phyloP scores from a whole-genome alignment of 768 basidiomycete species.

The Xerocomus brunneocitrinus region DNA sequence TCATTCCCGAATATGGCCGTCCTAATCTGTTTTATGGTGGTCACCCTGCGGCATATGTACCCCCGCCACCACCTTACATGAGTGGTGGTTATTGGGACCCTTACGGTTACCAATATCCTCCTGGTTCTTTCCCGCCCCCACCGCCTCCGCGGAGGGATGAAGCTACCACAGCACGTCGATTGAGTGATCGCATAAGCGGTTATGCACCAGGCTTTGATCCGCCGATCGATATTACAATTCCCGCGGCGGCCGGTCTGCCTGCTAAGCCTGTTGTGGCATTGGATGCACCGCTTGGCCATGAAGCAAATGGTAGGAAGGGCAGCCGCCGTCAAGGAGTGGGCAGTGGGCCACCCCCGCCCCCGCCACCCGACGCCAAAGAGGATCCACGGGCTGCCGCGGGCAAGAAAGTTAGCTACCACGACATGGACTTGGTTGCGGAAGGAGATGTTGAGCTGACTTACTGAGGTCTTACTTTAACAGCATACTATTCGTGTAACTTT shows the following conservation, averaged over 20 bases:
- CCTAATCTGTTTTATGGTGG: constrained; percentile 38
- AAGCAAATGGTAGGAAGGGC: constrained; percentile 31
- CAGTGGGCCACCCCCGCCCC: constrained; percentile 64
- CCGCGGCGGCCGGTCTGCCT: constrained; percentile 70
- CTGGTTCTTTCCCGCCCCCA: constrained; percentile 33
- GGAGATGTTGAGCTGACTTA: constrained; percentile 58
- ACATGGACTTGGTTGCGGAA: constrained; percentile 92
- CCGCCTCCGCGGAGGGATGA: constrained; percentile 54
- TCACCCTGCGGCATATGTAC: constrained; percentile 32
- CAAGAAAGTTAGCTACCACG: constrained; percentile 88
- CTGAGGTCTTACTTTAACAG: constrained; percentile 25
- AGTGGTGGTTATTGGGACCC: constrained; percentile 43
- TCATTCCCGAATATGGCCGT: constrained; percentile 43
- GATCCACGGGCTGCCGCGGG: constrained; percentile 89
- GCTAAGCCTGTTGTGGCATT: constrained; percentile 67
- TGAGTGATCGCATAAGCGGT: constrained; percentile 81
- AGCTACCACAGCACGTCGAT: constrained; percentile 51
- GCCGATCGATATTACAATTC: constrained; percentile 41
- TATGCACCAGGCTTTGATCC: constrained; percentile 52
- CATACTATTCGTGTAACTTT: constrained; percentile 19
- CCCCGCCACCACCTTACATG: constrained; percentile 38
- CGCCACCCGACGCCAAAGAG: constrained; percentile 85
- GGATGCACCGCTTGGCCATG: constrained; percentile 44
- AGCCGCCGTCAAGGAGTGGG: constrained; percentile 37
- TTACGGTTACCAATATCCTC: constrained; percentile 39